Conservation (phyloP, 163 green algal species). For the Dunaliella salina region DNA sequence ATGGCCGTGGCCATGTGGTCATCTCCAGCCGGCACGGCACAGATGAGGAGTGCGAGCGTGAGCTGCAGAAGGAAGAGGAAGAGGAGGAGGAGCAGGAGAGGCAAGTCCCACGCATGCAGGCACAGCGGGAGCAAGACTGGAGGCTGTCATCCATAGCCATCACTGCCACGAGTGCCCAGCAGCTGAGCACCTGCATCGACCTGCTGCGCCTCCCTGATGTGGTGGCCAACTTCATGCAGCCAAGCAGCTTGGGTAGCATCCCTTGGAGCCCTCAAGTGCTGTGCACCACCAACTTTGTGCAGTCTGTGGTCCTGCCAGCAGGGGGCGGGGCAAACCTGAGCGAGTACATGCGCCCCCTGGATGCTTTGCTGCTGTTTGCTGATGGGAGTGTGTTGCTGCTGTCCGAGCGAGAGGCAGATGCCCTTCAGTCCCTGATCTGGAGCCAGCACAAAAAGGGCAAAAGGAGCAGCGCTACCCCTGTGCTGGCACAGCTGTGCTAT, state of each 20-base stretch:
- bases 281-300: conserved; percentile 40
- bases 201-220: neutral
- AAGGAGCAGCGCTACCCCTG: neutral
- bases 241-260: neutral
- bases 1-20: conserved; percentile 32
- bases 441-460: neutral
- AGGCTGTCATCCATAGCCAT: conserved; percentile 11
- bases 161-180: neutral
- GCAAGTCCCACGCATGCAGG: conserved; percentile 16
- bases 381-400: conserved; percentile 38
- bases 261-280: conserved; percentile 25
- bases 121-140: conserved; percentile 35
- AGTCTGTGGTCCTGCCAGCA: neutral
- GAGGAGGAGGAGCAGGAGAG: conserved; percentile 46
- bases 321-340: neutral
- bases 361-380: conserved; percentile 32
- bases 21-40: conserved; percentile 8
- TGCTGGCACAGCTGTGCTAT: conserved; percentile 32
- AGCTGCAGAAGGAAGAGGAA: conserved; percentile 50
- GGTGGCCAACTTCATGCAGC: neutral
- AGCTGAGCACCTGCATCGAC: neutral
- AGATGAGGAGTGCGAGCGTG: conserved; percentile 49
- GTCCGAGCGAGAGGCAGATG: conserved; percentile 50
- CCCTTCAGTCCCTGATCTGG: conserved; percentile 25
- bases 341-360: conserved; percentile 40